phyloP scores from a whole-genome alignment of 768 basidiomycete genomes.

The Inosperma sp. region DNA sequence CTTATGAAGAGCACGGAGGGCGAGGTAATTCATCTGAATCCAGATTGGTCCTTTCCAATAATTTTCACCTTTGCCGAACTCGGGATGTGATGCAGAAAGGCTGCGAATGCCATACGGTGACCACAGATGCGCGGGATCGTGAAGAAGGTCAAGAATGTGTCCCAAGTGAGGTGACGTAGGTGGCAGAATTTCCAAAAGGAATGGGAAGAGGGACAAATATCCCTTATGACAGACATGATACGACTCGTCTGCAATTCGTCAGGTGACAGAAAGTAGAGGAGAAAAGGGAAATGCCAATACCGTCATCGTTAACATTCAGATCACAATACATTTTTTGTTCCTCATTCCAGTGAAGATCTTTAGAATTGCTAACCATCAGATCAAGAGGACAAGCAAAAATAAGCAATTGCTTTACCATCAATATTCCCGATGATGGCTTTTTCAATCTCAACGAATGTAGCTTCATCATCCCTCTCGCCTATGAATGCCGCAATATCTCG shows the following conservation, averaged over 20 bases:
- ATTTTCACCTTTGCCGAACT: conserved; percentile 90
- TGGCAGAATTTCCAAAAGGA: conserved; percentile 77
- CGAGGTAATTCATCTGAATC: conserved; percentile 97
- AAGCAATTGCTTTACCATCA: conserved; percentile 50
- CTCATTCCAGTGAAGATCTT: conserved; percentile 93
- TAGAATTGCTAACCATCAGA: background rate
- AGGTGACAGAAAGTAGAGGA: background rate
- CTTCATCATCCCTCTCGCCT: conserved; percentile 78
- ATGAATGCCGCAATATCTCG: conserved; percentile 81
- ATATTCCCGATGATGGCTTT: conserved; percentile 80
- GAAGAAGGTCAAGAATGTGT: conserved; percentile 74
- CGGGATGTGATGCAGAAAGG: conserved; percentile 80
- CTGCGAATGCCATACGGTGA: conserved; percentile 87
- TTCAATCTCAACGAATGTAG: conserved; percentile 74
- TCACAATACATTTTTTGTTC: conserved; percentile 93
- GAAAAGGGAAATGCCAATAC: conserved; percentile 33
- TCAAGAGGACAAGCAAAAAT: background rate
- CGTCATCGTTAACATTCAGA: conserved; percentile 76
- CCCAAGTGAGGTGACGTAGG: conserved; percentile 75
- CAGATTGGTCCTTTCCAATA: conserved; percentile 98
- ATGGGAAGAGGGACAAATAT: conserved; percentile 92
- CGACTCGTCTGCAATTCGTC: conserved; percentile 66
- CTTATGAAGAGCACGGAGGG: conserved; percentile 72
- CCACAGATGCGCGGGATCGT: conserved; percentile 84
- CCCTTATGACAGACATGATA: conserved; percentile 88